phyloP scores from a whole-genome alignment of 2,329 filamentous ascomycete species.

The Apiospora arundinis region DNA sequence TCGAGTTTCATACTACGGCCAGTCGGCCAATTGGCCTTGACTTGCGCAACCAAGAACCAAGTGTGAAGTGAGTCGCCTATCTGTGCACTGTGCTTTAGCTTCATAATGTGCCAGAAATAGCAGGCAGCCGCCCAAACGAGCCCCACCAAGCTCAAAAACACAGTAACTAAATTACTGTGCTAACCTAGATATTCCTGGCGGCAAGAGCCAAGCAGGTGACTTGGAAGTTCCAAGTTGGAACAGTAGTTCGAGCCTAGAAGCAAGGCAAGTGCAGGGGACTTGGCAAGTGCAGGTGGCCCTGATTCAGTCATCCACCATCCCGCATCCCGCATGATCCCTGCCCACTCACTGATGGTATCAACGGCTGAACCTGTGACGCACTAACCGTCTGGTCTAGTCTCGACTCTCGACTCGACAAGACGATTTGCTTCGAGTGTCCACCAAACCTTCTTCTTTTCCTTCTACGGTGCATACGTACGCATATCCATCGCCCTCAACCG shows the following conservation, averaged over 20 bases:
- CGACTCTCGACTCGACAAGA: background rate
- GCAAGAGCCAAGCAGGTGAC: too few species aligned
- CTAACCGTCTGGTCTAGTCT: background rate
- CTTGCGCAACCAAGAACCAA: background rate
- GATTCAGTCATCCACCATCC: background rate
- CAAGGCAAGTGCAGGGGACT: too few species aligned
- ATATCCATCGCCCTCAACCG: background rate
- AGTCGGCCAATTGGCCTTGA: background rate
- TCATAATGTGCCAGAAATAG: background rate
- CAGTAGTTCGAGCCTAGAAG: background rate
- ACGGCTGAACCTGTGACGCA: constrained; percentile 13
- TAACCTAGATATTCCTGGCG: background rate
- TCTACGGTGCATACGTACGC: too few species aligned
- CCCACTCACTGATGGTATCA: background rate
- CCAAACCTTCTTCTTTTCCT: constrained; percentile 8
- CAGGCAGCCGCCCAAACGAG: too few species aligned
- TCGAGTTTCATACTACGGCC: background rate
- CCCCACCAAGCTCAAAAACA: background rate
- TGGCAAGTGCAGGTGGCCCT: background rate
- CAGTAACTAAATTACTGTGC: background rate
- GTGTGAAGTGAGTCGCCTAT: background rate
- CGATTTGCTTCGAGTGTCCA: background rate
- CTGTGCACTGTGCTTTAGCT: background rate
- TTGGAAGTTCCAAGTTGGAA: background rate
- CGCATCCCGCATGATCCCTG: background rate